phyloP scores from a whole-genome alignment of 768 basidiomycete species.

The Podaxis sp. region DNA sequence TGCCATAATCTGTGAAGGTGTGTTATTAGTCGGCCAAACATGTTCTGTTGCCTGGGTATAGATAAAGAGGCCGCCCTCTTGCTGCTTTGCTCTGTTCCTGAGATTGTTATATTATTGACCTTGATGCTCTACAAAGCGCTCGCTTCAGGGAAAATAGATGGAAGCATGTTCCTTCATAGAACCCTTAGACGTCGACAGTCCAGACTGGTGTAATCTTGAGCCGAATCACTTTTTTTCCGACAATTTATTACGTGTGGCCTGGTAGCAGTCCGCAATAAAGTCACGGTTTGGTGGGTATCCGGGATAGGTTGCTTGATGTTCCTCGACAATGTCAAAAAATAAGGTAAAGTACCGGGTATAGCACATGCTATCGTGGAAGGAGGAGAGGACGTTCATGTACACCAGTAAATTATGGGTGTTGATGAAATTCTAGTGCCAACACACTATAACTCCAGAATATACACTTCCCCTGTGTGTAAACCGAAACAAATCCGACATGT shows the following conservation, averaged over 20 bases:
- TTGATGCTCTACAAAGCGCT: neutral
- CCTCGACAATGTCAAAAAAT: too few relatives aligned
- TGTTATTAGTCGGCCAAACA: neutral
- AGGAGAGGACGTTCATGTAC: too few relatives aligned
- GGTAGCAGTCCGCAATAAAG: too few relatives aligned
- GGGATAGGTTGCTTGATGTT: too few relatives aligned
- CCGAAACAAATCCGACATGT: slow-evolving; percentile 15
- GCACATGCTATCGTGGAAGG: too few relatives aligned
- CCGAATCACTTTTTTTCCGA: neutral
- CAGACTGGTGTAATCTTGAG: neutral
- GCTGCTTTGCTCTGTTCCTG: neutral
- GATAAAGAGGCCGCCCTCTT: neutral
- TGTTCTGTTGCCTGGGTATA: neutral
- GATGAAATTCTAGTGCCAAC: neutral
- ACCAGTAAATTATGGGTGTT: too few relatives aligned
- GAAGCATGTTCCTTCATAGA: neutral
- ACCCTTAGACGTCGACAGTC: neutral
- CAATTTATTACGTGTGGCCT: neutral
- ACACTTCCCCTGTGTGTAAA: slow-evolving; percentile 18
- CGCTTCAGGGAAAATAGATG: neutral
- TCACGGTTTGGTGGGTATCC: too few relatives aligned
- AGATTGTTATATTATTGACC: neutral
- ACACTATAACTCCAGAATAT: slow-evolving; percentile 18
- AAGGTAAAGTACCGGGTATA: too few relatives aligned
- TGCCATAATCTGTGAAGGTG: neutral